These are phyloP conservation scores for Naganishia sp. DNA, from an alignment of 1,284 basidiomycete genomes.

Conservation along the genomic window DNA sequence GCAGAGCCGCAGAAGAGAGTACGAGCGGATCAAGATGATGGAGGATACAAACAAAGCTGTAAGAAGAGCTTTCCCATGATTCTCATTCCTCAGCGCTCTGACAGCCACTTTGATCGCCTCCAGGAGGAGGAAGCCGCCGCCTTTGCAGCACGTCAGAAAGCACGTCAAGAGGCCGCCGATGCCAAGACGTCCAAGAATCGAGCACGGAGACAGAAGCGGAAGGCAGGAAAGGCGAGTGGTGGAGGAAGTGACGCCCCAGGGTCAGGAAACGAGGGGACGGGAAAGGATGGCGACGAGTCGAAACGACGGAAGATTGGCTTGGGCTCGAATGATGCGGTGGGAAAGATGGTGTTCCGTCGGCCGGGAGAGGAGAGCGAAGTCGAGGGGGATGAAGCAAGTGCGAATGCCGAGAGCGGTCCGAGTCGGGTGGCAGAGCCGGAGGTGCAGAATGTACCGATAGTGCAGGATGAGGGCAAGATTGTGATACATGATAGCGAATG, in stretches of 20 bases:
- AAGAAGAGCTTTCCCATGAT: conserved; percentile 39
- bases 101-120: not conserved
- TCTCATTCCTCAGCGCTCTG: not conserved
- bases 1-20: conserved; percentile 87
- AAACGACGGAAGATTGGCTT: conserved; percentile 48
- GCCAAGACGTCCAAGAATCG: conserved; percentile 91
- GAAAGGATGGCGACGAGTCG: conserved; percentile 27
- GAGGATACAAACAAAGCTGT: conserved; percentile 80
- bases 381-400: conserved; percentile 36
- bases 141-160: conserved; percentile 67
- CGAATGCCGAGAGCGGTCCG: not conserved
- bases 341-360: conserved; percentile 40
- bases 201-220: conserved; percentile 86
- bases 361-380: conserved; percentile 42
- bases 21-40: conserved; percentile 87
- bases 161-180: conserved; percentile 67
- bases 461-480: conserved; percentile 38
- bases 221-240: conserved; percentile 48
- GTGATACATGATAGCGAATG: conserved; percentile 52
- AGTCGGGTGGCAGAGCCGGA: not conserved
- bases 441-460: conserved; percentile 24
- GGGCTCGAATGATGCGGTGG: conserved; percentile 35
- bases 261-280: conserved; percentile 10
- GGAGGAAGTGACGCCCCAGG: conserved; percentile 23
- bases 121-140: conserved; percentile 68